Evolutionary conservation across 306 rosid genomes (phyloP), one percentile per base, ranked within the genome.

Genomic region (Comarum palustre): DNA sequence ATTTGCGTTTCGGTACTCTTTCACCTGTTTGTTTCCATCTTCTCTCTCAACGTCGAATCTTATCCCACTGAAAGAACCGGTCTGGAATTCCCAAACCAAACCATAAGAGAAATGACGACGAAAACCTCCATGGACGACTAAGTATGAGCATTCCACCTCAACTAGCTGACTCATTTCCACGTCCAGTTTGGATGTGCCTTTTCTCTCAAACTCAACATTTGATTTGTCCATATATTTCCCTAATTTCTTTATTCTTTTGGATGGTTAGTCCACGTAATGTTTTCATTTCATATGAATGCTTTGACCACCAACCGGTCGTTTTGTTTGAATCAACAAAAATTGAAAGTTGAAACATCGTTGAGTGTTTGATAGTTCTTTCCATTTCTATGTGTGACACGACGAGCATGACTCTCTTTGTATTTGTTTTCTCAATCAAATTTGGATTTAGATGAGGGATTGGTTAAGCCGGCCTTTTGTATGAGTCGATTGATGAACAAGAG

Each of bases 41-140:
- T 57, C 63, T 25, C 63, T 36, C 63, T 3, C 3, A 54, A 22
- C 9, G 31, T 20, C 46, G 46, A 42, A 42, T 5, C 59, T 57
- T 57, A 25, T 57, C 63, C 66, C 66, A 60, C 17, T 60, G 66
- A 60, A 60, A 31, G 66, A 31, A 60, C 41, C 42, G 24, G 31
- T 60, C 42, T 31, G 2, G 14, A 16, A 1, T 60, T 3, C 24
- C 2, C n/a, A n/a, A n/a, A n/a, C n/a, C n/a, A 2, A 8, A 25
- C 66, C 66, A 60, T 31, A 16, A 31, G 34, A 57, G 9, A 57
- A 15, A 22, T 15, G 41, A 31, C 13, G 42, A 60, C 24, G 39
- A 60, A 16, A 60, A 31, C 24, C 16, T 59, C 41, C 12, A 7
- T 13, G 15, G 52, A 42, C 16, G 55, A 8, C 64, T 51, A 36